Evolutionary conservation across 768 basidiomycete genomes (phyloP), one percentile per base, ranked within the genome.

Genomic region (Dentipellis fragilis): DNA sequence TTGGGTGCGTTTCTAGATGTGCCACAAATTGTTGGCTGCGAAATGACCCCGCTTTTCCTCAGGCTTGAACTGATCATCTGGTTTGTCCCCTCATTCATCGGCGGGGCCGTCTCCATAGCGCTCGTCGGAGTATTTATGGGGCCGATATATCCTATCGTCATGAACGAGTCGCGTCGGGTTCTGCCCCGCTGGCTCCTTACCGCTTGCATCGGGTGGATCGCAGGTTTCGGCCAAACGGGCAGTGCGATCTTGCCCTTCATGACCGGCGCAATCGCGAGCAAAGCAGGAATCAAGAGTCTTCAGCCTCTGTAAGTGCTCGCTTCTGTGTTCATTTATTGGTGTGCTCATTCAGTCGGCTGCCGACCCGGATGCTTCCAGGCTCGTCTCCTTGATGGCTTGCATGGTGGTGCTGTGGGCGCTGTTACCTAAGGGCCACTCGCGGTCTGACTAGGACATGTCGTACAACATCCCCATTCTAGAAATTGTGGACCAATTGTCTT

Each of bases 11-110:
- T 14, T 42, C 17, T 14, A 2, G 29, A 23, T 8, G 23, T 34
- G 38, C 3, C 29, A 29, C 14, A 17, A 6, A 10, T 6, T 51
- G 17, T 11, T 10, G 23, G 21, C 29, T n/a, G 50, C 1, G 29
- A 35, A 16, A n/a, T n/a, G 16, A 16, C 7, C n/a, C 34, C 19
- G 10, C 70, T 68, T 59, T 35, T 56, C 12, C 49, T 50, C 57
- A 79, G 73, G 6, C 67, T 84, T 23, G 75, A 82, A 59, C 59
- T 83, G 34, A 65, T 77, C 39, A 67, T 84, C 10, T 85, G 83
- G 84, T 68, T 76, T 2, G 76, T 77, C 0, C 76, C 78, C 1
- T 73, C 71, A 4, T 64, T 85, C 46, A 66, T 80, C 29, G 79
- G 74, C 22, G 73, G 73, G 40, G 82, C 78, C 0, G 67, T 84